phyloP scores from a whole-genome alignment of 768 basidiomycete species.

The Sistotremastrum suecicum region DNA sequence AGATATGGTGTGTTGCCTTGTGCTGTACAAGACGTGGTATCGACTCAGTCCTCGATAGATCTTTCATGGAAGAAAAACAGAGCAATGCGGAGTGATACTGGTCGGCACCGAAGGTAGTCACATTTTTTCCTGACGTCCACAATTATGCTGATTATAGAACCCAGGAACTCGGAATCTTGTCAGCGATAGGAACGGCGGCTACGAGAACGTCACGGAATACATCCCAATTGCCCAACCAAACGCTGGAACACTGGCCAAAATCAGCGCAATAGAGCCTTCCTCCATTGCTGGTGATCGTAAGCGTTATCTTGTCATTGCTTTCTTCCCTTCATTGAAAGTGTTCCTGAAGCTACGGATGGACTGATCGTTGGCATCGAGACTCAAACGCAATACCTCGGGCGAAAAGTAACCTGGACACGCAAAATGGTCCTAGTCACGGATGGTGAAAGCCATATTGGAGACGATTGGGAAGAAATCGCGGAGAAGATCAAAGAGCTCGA shows the following conservation, averaged over 20 bases:
- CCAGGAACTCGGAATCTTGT: constrained; percentile 55
- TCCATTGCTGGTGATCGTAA: constrained; percentile 49
- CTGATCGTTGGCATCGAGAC: constrained; percentile 79
- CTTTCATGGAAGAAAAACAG: constrained; percentile 83
- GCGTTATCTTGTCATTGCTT: constrained; percentile 13
- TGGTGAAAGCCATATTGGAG: constrained; percentile 62
- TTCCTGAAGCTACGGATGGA: constrained; percentile 53
- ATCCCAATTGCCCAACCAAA: constrained; percentile 58
- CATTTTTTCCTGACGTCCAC: background rate
- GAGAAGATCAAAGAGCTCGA: constrained; percentile 46
- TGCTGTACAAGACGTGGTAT: background rate
- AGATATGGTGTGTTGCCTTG: constrained; percentile 53
- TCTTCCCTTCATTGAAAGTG: constrained; percentile 11
- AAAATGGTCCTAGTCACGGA: constrained; percentile 80
- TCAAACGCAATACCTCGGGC: constrained; percentile 48
- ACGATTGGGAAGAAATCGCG: constrained; percentile 61
- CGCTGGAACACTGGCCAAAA: constrained; percentile 46
- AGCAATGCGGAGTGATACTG: constrained; percentile 79
- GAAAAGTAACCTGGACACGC: constrained; percentile 73
- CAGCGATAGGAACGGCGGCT: constrained; percentile 47
- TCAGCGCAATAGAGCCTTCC: constrained; percentile 46
- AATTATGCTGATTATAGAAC: background rate
- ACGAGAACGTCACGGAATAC: constrained; percentile 60
- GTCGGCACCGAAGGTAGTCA: constrained; percentile 69
- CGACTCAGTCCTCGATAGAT: constrained; percentile 36